A percentile compares a stretch with the other conserved stretches of the same genome.
phyloP scores from a whole-genome alignment of 78 protist genomes.

The Dictyostelium brefeldianum region DNA sequence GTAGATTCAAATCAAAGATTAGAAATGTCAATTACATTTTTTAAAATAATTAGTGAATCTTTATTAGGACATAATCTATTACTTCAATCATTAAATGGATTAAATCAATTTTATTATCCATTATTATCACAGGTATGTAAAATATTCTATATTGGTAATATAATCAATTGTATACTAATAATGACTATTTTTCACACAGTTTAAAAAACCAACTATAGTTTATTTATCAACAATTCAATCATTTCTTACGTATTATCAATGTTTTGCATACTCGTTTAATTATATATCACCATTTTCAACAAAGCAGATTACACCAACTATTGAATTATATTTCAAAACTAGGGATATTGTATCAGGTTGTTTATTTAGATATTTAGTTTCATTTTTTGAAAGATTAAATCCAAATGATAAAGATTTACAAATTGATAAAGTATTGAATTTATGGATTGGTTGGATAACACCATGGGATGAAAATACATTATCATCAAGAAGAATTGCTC shows the following conservation, averaged over 20 bases:
- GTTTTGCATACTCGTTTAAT: slow-evolving; percentile 2
- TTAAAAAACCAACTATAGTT: slow-evolving; percentile 41
- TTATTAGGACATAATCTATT: slow-evolving; percentile 31
- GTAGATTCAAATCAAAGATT: not conserved
- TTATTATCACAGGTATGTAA: slow-evolving; percentile 22
- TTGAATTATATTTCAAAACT: not conserved
- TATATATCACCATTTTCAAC: slow-evolving; percentile 17
- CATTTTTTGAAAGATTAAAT: slow-evolving; percentile 47
- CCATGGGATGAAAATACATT: slow-evolving; percentile 42
- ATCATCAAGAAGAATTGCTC: not conserved
- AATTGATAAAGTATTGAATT: slow-evolving; percentile 16
- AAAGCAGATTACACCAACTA: not conserved
- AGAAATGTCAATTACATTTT: slow-evolving; percentile 10
- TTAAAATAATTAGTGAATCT: slow-evolving; percentile 44
- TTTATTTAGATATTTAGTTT: slow-evolving; percentile 9
- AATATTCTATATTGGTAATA: not conserved
- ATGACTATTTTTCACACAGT: too few species aligned
- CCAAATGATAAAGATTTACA: slow-evolving; percentile 27
- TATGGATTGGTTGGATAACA: slow-evolving; percentile 34
- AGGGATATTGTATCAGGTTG: slow-evolving; percentile 14
- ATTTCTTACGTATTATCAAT: slow-evolving; percentile 22
- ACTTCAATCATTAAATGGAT: slow-evolving; percentile 8
- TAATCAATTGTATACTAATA: not conserved
- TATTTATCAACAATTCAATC: slow-evolving; percentile 3
- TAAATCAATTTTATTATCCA: slow-evolving; percentile 5